These are phyloP conservation scores for Yamadazyma laniorum DNA, from an alignment of 805 yeast species.

Conservation along the genomic window DNA sequence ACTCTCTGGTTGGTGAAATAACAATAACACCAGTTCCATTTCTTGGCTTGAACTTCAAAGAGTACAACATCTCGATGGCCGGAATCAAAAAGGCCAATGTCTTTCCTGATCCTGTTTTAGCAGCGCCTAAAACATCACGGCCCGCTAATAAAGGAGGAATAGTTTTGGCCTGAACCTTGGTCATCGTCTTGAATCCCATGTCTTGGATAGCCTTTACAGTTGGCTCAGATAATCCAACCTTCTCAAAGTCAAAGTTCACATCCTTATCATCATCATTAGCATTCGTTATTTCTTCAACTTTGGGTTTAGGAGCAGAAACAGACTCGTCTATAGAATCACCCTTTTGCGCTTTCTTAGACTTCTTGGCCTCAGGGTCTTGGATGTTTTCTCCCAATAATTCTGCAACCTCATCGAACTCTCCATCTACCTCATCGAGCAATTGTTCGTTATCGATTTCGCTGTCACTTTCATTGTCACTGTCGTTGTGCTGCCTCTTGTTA, in stretches of 20 bases:
- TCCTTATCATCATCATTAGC: constrained; percentile 28
- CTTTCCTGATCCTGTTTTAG: constrained; percentile 98
- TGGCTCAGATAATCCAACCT: constrained; percentile 68
- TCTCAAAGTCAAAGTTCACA: constrained; percentile 35
- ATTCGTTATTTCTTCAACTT: constrained; percentile 12
- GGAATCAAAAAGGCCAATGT: constrained; percentile 94
- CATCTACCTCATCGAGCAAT: constrained; percentile 53
- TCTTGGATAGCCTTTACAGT: constrained; percentile 76
- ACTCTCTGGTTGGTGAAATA: constrained; percentile 95
- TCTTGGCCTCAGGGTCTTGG: constrained; percentile 37
- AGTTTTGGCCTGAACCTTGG: constrained; percentile 91
- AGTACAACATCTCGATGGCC: constrained; percentile 87
- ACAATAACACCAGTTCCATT: constrained; percentile 97
- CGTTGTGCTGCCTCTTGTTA: constrained; percentile 3
- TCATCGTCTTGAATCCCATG: constrained; percentile 92
- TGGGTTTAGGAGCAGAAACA: constrained; percentile 29
- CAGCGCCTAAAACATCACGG: constrained; percentile 98
- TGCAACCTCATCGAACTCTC: constrained; percentile 58
- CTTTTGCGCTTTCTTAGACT: constrained; percentile 15
- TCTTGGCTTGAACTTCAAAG: constrained; percentile 92
- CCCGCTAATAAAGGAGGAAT: constrained; percentile 97
- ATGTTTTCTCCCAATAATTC: constrained; percentile 47
- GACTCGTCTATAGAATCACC: constrained; percentile 13
- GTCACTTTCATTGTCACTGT: constrained; percentile 5
- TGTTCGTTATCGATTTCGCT: constrained; percentile 38